Evolutionary conservation across 2,329 filamentous ascomycete species (phyloP), one percentile per base, ranked within the genome.

Genomic region (Aureobasidium sp.): DNA sequence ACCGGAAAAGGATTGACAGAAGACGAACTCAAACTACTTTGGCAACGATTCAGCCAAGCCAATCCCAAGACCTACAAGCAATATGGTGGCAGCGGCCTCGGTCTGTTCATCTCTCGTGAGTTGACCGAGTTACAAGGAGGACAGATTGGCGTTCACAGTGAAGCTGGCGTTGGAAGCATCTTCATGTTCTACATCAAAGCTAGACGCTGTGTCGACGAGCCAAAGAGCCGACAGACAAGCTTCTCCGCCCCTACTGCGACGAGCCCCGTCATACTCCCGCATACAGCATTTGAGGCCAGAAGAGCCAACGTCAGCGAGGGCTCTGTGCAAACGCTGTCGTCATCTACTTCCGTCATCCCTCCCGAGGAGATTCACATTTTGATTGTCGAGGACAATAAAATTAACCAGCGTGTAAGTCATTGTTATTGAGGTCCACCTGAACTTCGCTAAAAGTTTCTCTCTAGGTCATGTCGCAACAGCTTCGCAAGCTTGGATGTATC

Each of bases 51-150:
- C 68, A 81, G 83, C 17, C 86, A 88, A 70, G 83, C 84, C 0
- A 86, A 80, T n/a, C 81, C 83, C 3, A 81, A 79, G 61, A 87
- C 84, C 0, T 84, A 87, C 63, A 80, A 85, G 37, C 81, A 86
- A 62, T 87, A 88, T 64, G 86, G 86, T 23, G 86, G 86, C 0
- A 85, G 83, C 0, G 86, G 86, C 0, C 76, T 89, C 1, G 86
- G 86, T 0, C 74, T 89, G 0, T 88, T 87, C 67, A 88, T 88
- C 61, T 85, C 82, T 43, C 78, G 84, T 17, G 78, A 83, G 29
- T 76, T 89, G 15, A 84, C 84, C 1, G 85, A 88, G 67, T 74
- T 88, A 31, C 85, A 87, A 64, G 84, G 84, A 19, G 86, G 86
- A 1, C 80, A 84, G 45, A 87, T 89, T 33, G 85, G 85, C 1